Evolutionary conservation across 2,329 filamentous ascomycete genomes (phyloP).

Genomic region (Incumbomyces delicatus): DNA sequence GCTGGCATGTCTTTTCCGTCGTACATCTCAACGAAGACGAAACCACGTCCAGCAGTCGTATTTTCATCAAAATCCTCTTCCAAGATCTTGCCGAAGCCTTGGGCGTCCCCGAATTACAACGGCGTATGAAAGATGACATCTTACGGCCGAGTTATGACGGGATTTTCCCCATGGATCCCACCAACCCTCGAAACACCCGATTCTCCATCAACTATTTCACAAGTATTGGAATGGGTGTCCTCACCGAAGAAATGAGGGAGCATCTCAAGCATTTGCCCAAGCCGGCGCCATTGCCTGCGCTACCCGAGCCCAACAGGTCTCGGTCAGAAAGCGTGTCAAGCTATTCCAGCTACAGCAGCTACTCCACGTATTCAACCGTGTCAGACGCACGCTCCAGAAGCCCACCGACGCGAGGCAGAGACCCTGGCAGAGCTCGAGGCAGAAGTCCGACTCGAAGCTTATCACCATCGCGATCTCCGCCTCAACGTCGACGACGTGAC

Average conservation of each 20-base stretch:
- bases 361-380: slow-evolving; percentile 34
- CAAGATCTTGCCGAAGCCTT: slow-evolving; percentile 83
- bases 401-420: slow-evolving; percentile 24
- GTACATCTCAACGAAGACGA: slow-evolving; percentile 94
- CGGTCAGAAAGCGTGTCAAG: slow-evolving; percentile 57
- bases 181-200: slow-evolving; percentile 72
- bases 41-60: slow-evolving; percentile 89
- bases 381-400: slow-evolving; percentile 17
- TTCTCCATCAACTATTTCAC: slow-evolving; percentile 99
- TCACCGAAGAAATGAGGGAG: slow-evolving; percentile 93
- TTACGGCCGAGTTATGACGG: slow-evolving; percentile 71
- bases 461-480: slow-evolving; percentile 23
- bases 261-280: slow-evolving; percentile 83
- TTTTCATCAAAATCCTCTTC: slow-evolving; percentile 97
- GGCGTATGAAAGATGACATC: slow-evolving; percentile 66
- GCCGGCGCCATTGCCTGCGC: slow-evolving; percentile 58
- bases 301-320: slow-evolving; percentile 42
- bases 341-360: slow-evolving; percentile 69
- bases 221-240: slow-evolving; percentile 85
- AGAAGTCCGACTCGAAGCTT: slow-evolving; percentile 13
- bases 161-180: slow-evolving; percentile 69
- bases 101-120: slow-evolving; percentile 69
- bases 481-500: slow-evolving; percentile 12
- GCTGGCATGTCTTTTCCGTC: slow-evolving; percentile 78
- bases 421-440: slow-evolving; percentile 19